A percentile compares a stretch with the other conserved stretches of the same genome.
Conservation (phyloP, 148 eudicot species). For the Heliosperma pusillum region DNA sequence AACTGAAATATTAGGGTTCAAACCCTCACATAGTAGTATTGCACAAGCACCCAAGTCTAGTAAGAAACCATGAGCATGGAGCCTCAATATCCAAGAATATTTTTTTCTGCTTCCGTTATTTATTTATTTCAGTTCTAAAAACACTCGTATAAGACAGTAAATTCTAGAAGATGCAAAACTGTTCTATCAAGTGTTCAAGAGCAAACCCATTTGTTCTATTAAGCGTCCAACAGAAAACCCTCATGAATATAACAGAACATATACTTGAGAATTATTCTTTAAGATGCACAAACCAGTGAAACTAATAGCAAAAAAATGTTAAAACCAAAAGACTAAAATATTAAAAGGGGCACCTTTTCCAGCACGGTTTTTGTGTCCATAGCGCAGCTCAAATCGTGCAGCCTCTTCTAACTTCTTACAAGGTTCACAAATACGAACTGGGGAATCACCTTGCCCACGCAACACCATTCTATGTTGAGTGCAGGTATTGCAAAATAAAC, state of each 20-base stretch:
- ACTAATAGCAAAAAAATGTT: too few relatives aligned
- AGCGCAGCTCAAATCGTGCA: slow-evolving; percentile 75
- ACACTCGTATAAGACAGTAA: too few relatives aligned
- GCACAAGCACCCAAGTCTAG: not conserved
- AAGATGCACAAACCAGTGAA: slow-evolving; percentile 4
- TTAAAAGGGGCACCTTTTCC: slow-evolving; percentile 52
- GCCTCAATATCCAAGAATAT: not conserved
- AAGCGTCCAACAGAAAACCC: not conserved
- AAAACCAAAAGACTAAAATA: not conserved
- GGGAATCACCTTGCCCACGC: slow-evolving; percentile 97
- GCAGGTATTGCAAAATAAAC: slow-evolving; percentile 73
- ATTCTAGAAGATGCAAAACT: too few relatives aligned
- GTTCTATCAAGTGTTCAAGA: too few relatives aligned
- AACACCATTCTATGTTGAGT: slow-evolving; percentile 74
- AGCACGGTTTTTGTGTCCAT: slow-evolving; percentile 70
- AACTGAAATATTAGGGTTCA: slow-evolving; percentile 14
- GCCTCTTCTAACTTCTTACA: slow-evolving; percentile 95
- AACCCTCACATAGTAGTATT: slow-evolving; percentile 6
- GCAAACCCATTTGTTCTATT: too few relatives aligned
- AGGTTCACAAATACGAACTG: slow-evolving; percentile 91
- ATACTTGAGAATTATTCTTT: not conserved
- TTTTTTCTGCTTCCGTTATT: not conserved
- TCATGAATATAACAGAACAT: not conserved
- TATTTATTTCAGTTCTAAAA: too few relatives aligned
- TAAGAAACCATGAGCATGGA: not conserved